These are phyloP conservation scores for Flaveria ramosissima DNA, from an alignment of 129 eudicot species.

Conservation along the genomic window DNA sequence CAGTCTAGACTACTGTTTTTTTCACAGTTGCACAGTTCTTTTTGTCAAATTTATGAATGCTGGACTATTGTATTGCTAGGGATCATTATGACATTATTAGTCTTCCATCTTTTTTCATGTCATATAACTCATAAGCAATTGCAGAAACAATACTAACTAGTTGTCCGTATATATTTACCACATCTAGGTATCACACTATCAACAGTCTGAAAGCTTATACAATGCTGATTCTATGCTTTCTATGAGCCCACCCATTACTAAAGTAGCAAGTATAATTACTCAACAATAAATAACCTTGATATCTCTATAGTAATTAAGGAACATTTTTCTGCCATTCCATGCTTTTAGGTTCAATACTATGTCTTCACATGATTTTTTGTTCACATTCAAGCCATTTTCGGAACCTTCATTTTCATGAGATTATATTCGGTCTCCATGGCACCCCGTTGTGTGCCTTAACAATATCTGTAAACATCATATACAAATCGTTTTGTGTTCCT, in stretches of 20 bases:
- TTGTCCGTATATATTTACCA: neutral
- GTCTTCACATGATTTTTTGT: neutral
- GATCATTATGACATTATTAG: neutral
- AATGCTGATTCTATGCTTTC: conserved; percentile 1
- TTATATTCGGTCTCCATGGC: neutral
- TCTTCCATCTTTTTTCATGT: neutral
- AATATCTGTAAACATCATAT: conserved; percentile 14
- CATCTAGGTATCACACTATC: neutral
- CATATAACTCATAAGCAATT: neutral
- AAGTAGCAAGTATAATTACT: neutral
- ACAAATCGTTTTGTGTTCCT: neutral
- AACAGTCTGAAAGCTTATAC: conserved; percentile 15
- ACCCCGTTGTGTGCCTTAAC: neutral
- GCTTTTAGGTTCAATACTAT: neutral
- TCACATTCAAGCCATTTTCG: neutral
- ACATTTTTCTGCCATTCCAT: conserved; percentile 4
- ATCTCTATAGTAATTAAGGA: neutral
- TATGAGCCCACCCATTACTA: conserved; percentile 5
- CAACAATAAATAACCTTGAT: neutral
- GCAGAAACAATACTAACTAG: neutral
- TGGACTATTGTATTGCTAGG: neutral
- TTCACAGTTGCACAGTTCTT: neutral
- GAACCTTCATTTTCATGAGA: too few species aligned
- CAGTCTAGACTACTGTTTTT: neutral
- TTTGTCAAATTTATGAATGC: neutral